Evolutionary conservation across 805 yeast species (phyloP).

Genomic region (Monosporozyma unispora): DNA sequence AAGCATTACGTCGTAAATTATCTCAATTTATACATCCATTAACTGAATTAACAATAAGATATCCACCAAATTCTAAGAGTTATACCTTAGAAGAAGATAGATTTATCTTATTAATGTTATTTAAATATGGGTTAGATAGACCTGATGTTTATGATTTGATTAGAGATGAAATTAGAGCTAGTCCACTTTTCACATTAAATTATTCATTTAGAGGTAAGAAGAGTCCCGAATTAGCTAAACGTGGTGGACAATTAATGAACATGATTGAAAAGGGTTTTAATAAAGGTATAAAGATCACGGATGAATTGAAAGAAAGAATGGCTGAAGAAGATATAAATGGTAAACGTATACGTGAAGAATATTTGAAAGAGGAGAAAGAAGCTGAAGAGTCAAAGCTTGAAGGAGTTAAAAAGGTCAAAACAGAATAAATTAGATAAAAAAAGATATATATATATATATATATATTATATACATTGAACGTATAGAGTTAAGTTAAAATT

Average conservation of each 20-base stretch:
- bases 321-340: slow-evolving; percentile 25
- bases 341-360: slow-evolving; percentile 17
- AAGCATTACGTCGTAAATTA: slow-evolving; percentile 67
- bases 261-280: slow-evolving; percentile 67
- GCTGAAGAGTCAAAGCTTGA: background rate
- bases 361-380: slow-evolving; percentile 10
- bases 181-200: slow-evolving; percentile 77
- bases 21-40: slow-evolving; percentile 66
- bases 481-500: background rate
- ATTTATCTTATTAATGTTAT: slow-evolving; percentile 69
- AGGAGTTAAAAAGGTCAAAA: slow-evolving; percentile 2
- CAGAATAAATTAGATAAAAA: background rate
- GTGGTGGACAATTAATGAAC: slow-evolving; percentile 70
- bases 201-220: slow-evolving; percentile 78
- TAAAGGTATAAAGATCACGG: slow-evolving; percentile 24
- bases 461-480: background rate
- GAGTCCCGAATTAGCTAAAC: slow-evolving; percentile 65
- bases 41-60: slow-evolving; percentile 61
- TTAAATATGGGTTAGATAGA: slow-evolving; percentile 71
- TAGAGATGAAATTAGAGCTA: slow-evolving; percentile 60
- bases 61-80: slow-evolving; percentile 64
- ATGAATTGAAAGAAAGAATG: slow-evolving; percentile 19
- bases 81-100: slow-evolving; percentile 89
- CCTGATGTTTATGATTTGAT: slow-evolving; percentile 72
- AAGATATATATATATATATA: background rate